Base-by-base conservation (phyloP, 192 early-diverging fungal genomes). In the Podila epigama region DNA sequence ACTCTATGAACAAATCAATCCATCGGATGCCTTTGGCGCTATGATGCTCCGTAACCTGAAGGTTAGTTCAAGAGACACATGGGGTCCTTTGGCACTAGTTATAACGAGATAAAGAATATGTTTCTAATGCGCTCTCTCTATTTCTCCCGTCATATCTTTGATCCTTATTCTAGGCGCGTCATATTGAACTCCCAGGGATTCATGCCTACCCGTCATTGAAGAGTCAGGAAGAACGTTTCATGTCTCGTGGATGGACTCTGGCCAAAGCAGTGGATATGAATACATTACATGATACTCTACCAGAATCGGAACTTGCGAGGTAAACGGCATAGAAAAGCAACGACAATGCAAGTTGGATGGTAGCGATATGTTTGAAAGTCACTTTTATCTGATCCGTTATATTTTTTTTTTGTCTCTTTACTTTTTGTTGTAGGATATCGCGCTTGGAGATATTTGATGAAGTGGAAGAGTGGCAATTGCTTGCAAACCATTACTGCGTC, bases 1-100 rank as follows among this genome's bases (percentile, higher is more conserved):
- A 15, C 83, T 92, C 4, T 99, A 97, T 77, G 97, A 99, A 63
- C 96, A 96, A 82, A 95, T 99, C 61, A 73, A 88, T 27, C 97
- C 97, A 0, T 68, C 90, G 51, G 96, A 99, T 75, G 79, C 91
- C 10, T 99, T 99, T 86, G 97, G 97, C 2, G 71, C 83, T 41
- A 92, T 92, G 81, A 99, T 99, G 97, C 69, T 97, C 12, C 86
- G 88, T 18, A 99, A 98, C 57, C 81, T 99, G 36, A 80, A 87
- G 63, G 84, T 86, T 82, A 29, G 70, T 20, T 8, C 16, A 34
- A 12, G 33, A 51, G 22, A 35, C 29, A 3, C 25, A 22, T 1
- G 16, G 15, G 16, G 18, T 32, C 18, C 20, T n/a, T 33, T 61
- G 2, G 5, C 4, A 5, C 16, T 5, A 44, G 22, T 20, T 20